Evolutionary conservation across 2,329 filamentous ascomycete genomes (phyloP).

Genomic region (Leptodontidium sp.): DNA sequence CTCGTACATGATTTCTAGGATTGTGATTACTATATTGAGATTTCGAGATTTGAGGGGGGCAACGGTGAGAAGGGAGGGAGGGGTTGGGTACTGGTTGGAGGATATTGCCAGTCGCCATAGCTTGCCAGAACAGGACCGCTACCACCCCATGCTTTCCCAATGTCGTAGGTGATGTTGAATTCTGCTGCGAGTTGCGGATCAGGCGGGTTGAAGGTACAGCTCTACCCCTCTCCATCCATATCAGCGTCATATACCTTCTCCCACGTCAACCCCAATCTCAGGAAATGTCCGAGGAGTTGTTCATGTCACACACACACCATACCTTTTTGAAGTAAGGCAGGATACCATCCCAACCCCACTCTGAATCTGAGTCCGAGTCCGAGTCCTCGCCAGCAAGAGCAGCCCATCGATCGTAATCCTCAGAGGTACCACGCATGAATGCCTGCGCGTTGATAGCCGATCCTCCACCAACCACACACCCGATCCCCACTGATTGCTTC

Average conservation of each 20-base stretch:
- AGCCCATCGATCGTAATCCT: conserved; percentile 55
- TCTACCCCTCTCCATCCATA: conserved; percentile 24
- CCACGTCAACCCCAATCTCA: conserved; percentile 14
- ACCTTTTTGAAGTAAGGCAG: conserved; percentile 25
- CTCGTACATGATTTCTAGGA: conserved; percentile 8
- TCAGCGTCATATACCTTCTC: conserved; percentile 43
- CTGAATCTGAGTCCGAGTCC: conserved; percentile 45
- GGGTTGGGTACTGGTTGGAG: conserved; percentile 44
- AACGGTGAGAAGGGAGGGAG: not conserved
- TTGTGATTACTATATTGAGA: no score
- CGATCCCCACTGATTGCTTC: conserved; percentile 1
- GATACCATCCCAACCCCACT: conserved; percentile 51
- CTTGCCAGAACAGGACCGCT: conserved; percentile 51
- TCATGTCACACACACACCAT: not conserved
- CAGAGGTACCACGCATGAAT: conserved; percentile 47
- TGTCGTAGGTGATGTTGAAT: conserved; percentile 49
- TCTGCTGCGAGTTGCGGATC: conserved; percentile 45
- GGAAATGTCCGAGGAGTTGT: no score
- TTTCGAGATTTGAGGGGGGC: no score
- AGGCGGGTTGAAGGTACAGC: conserved; percentile 43
- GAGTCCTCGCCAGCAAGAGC: conserved; percentile 52
- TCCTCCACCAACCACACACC: conserved; percentile 48
- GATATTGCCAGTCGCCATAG: conserved; percentile 51
- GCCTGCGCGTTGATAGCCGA: conserved; percentile 51
- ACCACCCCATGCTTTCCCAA: conserved; percentile 46